Base-by-base conservation (phyloP, 768 basidiomycete genomes). In the Gloeopeniophorella convolvens region DNA sequence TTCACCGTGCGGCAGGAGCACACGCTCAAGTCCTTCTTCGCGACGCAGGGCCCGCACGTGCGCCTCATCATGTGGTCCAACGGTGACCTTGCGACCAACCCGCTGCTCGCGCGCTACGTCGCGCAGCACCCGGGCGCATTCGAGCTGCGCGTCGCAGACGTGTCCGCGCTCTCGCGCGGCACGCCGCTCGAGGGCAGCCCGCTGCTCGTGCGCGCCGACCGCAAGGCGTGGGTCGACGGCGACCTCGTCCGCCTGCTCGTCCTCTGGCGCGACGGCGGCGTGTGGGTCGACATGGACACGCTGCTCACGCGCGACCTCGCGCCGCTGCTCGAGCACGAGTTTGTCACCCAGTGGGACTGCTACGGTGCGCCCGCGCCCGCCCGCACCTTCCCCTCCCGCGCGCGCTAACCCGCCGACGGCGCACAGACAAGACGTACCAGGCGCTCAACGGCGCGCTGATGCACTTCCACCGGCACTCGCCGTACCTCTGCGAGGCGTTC, bases 281-380 rank as follows among this genome's bases (percentile, higher is more conserved):
- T 96, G 20, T 98, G 95, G 95, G 75, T 97, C 40, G 95, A 99
- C 64, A 96, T 97, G 92, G 95, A 99, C 66, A 88, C 88, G 43
- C 75, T 98, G 47, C 71, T 97, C 55, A 95, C 91, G 37, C 72
- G 95, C 47, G 89, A 93, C 68, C 69, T 98, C 28, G 72, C 82
- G 3, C 92, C 94, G 8, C 71, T 97, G 48, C 74, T 88, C 5
- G 94, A 96, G 65, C 86, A 90, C 60, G 95, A 99, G 66, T 99
- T 94, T 63, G 90, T 97, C 9, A 95, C 91, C 1, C 93, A 99
- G 61, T 99, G 95, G 95, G 95, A 99, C 63, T 97, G 95, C 65
- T 97, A 97, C 61, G 89, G 94, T 92, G 63, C 35, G 81, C 62
- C 13, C 28, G 35, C 18, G 10, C 39, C 12, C 23, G 37, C 37